Percentiles rank a stretch among this genome's conserved stretches.
These are phyloP conservation scores for Thelonectria blattea DNA, from an alignment of 2,329 filamentous ascomycete species.

Conservation along the genomic window DNA sequence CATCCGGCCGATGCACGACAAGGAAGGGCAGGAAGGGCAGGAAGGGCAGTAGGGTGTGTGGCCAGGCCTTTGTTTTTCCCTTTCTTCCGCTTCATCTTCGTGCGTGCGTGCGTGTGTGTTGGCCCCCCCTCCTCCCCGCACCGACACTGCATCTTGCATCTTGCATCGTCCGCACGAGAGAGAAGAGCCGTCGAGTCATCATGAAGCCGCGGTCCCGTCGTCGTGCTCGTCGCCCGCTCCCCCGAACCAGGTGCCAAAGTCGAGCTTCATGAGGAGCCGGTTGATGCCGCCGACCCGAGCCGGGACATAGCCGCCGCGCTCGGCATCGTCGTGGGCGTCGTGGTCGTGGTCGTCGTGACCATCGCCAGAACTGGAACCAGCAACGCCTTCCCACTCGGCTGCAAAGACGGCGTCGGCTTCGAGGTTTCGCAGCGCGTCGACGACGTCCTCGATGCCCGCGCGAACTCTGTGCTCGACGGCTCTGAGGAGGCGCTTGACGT, in stretches of 20 bases:
- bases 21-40: no score
- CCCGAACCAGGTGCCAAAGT: constrained; percentile 67
- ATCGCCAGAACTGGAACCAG: constrained; percentile 19
- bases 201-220: constrained; percentile 8
- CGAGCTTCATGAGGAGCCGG: constrained; percentile 87
- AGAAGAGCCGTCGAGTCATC: background rate
- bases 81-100: constrained; percentile 4
- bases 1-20: constrained; percentile 2
- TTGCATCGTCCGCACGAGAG: background rate
- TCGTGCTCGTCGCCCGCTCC: constrained; percentile 32
- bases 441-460: constrained; percentile 69
- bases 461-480: constrained; percentile 70
- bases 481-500: constrained; percentile 69
- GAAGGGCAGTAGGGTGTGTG: no score
- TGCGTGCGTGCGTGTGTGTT: background rate
- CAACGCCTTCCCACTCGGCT: constrained; percentile 50
- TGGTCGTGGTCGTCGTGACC: constrained; percentile 47
- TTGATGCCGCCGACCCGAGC: constrained; percentile 81
- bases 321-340: constrained; percentile 49
- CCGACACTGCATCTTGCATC: background rate
- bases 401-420: constrained; percentile 54
- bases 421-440: constrained; percentile 57
- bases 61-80: background rate
- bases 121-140: constrained; percentile 2
- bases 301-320: constrained; percentile 63